Base-by-base conservation (phyloP, 179 eudicot genomes). In the Heliamphora pulchella region DNA sequence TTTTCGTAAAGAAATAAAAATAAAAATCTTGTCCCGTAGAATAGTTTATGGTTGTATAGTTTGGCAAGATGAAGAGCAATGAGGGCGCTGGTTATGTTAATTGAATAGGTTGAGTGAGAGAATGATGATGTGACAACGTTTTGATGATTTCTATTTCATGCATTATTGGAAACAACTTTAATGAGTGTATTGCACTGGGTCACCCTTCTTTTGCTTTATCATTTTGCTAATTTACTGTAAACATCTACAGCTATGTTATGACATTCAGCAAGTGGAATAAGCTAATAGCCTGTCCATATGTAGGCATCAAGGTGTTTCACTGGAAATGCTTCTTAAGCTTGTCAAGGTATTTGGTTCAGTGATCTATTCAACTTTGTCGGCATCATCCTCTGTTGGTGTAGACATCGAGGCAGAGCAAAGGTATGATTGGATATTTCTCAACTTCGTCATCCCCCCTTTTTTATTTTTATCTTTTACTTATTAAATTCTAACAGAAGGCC, bases 391-490 rank as follows among this genome's bases (percentile, higher is more conserved):
- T 43, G 98, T 96, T 79, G 99, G 99, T 47, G 98, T 96, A 20
- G 98, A 96, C 85, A 92, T 96, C 80, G 98, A 96, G 87, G 98
- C 98, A 63, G 99, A 96, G 85, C 93, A 94, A 85, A 94, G 99
- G 99, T 96, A 73, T 73, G 86, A 55, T 51, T 68, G 47, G 20
- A 39, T 67, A 59, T 41, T 64, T 70, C 46, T 44, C 15, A 75
- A 76, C 6, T 54, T 72, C 8, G 41, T 44, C 2, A 44, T 74
- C 62, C 20, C 11, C 51, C 14, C 10, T 66, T 22, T 71, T 53
- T 1, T 22, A 74, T 8, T 10, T 22, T 69, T 31, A 17, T 70
- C 20, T 77, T 66, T 51, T 58, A 20, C 31, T 64, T 76, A 7
- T 6, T 41, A 22, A 20, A 50, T 31, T 65, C 62, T 79, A 64